Evolutionary conservation across 176 grass and related monocot genomes (phyloP).

Genomic region (Chloris gayana): DNA sequence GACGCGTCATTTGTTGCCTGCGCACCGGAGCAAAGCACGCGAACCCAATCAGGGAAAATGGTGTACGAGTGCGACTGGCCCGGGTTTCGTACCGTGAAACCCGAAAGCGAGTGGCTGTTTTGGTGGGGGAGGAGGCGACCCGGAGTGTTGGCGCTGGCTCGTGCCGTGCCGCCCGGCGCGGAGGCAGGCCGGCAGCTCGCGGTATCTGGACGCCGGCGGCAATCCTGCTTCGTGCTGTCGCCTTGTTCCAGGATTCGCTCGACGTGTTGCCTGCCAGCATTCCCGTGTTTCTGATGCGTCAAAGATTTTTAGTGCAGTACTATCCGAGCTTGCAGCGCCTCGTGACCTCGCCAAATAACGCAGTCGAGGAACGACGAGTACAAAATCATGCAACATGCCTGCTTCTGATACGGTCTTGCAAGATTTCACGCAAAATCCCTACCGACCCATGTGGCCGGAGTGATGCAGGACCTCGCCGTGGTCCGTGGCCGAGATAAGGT

Average conservation of each 20-base stretch:
- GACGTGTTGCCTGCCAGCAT: not conserved
- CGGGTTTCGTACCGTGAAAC: not conserved
- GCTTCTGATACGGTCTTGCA: not conserved
- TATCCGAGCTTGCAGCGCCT: not conserved
- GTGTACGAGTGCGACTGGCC: too few relatives aligned
- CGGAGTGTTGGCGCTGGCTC: not conserved
- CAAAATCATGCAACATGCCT: too few relatives aligned
- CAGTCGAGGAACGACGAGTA: too few relatives aligned
- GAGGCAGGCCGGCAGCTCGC: not conserved
- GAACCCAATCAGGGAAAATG: too few relatives aligned
- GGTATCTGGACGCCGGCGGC: not conserved
- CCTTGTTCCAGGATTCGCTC: not conserved
- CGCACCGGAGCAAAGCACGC: too few relatives aligned
- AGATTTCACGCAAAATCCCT: too few relatives aligned
- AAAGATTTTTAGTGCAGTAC: not conserved
- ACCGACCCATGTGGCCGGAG: not conserved
- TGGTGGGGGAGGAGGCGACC: not conserved
- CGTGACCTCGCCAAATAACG: too few relatives aligned
- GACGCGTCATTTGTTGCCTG: too few relatives aligned
- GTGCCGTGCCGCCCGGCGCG: not conserved
- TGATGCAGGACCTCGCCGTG: not conserved
- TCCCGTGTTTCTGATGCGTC: not conserved
- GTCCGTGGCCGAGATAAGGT: not conserved
- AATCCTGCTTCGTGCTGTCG: not conserved
- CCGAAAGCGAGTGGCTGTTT: not conserved